phyloP scores from a whole-genome alignment of 2,329 filamentous ascomycete genomes.

The Hymenoscyphus repandus region DNA sequence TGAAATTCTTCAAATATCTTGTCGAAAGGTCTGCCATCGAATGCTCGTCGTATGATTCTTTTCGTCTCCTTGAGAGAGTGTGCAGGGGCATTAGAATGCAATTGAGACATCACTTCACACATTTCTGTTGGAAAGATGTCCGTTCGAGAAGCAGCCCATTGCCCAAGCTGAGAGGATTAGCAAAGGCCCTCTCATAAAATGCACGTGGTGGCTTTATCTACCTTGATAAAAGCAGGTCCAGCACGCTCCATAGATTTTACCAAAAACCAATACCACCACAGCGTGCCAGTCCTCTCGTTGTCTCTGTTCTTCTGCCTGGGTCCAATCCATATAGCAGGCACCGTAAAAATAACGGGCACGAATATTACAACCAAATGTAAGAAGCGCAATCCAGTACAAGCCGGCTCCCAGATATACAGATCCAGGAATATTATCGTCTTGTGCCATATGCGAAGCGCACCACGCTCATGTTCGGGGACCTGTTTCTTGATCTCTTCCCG shows the following conservation, averaged over 20 bases:
- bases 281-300: slow-evolving; percentile 71
- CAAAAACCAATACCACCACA: slow-evolving; percentile 93
- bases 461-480: slow-evolving; percentile 56
- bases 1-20: slow-evolving; percentile 97
- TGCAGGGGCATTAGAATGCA: slow-evolving; percentile 91
- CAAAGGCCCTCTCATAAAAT: neutral
- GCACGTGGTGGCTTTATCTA: slow-evolving; percentile 32
- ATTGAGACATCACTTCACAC: slow-evolving; percentile 87
- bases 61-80: slow-evolving; percentile 80
- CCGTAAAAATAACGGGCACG: slow-evolving; percentile 75
- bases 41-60: slow-evolving; percentile 73
- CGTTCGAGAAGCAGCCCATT: slow-evolving; percentile 95
- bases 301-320: slow-evolving; percentile 55
- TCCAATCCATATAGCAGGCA: slow-evolving; percentile 80
- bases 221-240: slow-evolving; percentile 96
- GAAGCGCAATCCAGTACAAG: slow-evolving; percentile 84
- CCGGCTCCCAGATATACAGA: slow-evolving; percentile 71
- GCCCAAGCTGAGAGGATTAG: slow-evolving; percentile 61
- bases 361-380: slow-evolving; percentile 84
- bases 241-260: slow-evolving; percentile 87
- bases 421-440: slow-evolving; percentile 64
- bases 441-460: slow-evolving; percentile 53
- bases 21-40: slow-evolving; percentile 72
- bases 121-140: slow-evolving; percentile 94
- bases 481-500: slow-evolving; percentile 69